Base-by-base conservation (phyloP, 2,329 filamentous ascomycete genomes). In the Septoria linicola region DNA sequence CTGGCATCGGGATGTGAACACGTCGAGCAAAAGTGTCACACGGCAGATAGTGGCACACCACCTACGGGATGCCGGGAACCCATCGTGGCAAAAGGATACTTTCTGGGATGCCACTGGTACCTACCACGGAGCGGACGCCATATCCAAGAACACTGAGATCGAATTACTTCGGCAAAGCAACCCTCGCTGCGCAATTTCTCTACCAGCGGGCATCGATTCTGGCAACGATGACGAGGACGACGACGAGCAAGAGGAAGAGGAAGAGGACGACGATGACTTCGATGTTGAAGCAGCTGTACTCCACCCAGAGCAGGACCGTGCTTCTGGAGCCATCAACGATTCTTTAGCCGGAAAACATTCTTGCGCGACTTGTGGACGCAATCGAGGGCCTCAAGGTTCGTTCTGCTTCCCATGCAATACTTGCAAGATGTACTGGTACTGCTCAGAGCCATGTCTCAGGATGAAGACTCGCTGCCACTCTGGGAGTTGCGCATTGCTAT, bases 21-120 rank as follows among this genome's bases (percentile, higher is more conserved):
- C 27, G n/a, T 25, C 37, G 11, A 20, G 19, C 37, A 49, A 49
- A 21, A 23, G n/a, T 23, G 23, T 41, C 17, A 39, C 34, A 7
- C 17, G 23, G 32, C 11, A 34, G n/a, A 36, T 19, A 14, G 25
- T 27, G 14, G 3, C 7, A 27, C 13, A 14, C 7, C 23, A 47
- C 23, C 13, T 16, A 14, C 34, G 11, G n/a, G 30, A 14, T 25
- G 46, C 25, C 21, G 39, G 23, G 4, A 23, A 41, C 10, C 39
- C 20, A 41, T 35, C 14, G 25, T 23, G 19, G 46, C 30, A 42
- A n/a, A 41, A 42, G 14, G 39, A 49, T 19, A 11, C 17, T 32
- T 42, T 35, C 37, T 49, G 46, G 46, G 46, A 49, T 32, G 30
- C 13, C 19, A 41, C 46, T 6, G 46, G 46, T 19, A 49, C 39